Percentiles rank a stretch among this genome's conserved stretches.
These are phyloP conservation scores for Ustilago shanxiensis DNA, from an alignment of 1,284 basidiomycete genomes.

Conservation along the genomic window DNA sequence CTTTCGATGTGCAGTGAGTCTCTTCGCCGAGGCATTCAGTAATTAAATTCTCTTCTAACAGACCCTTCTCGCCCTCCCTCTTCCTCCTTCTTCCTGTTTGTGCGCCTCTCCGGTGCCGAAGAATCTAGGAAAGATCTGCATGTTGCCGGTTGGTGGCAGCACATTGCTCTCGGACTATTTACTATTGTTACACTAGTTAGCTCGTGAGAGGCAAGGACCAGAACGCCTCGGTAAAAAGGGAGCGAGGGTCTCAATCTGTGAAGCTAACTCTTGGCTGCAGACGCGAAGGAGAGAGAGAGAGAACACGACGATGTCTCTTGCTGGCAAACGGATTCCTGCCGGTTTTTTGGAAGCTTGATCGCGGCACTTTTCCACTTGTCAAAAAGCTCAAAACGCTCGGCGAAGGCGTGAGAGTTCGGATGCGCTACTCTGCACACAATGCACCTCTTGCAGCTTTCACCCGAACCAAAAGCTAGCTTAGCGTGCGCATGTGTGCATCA, in stretches of 20 bases:
- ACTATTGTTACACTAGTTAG: not conserved
- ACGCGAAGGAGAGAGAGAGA: too few relatives aligned
- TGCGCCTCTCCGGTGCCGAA: not conserved
- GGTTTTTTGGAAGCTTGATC: not conserved
- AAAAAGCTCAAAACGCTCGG: constrained; percentile 1
- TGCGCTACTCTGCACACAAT: constrained; percentile 20
- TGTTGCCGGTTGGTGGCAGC: not conserved
- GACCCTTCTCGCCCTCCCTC: not conserved
- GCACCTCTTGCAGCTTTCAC: constrained; percentile 19
- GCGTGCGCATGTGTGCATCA: not conserved
- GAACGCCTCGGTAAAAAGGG: not conserved
- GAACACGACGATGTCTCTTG: constrained; percentile 1
- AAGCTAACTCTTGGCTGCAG: constrained; percentile 16
- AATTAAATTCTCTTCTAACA: too few relatives aligned
- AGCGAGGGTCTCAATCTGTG: not conserved
- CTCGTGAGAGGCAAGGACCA: not conserved
- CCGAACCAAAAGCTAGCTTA: not conserved
- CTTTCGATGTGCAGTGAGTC: not conserved
- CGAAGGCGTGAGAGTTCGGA: constrained; percentile 12
- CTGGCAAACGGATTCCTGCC: constrained; percentile 6
- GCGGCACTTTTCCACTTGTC: constrained; percentile 7
- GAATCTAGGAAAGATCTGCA: not conserved
- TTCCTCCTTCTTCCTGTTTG: not conserved
- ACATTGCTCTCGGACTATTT: not conserved
- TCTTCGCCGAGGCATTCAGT: too few relatives aligned